Evolutionary conservation across 768 basidiomycete genomes (phyloP).

Genomic region (Pleurotus pulmonarius): DNA sequence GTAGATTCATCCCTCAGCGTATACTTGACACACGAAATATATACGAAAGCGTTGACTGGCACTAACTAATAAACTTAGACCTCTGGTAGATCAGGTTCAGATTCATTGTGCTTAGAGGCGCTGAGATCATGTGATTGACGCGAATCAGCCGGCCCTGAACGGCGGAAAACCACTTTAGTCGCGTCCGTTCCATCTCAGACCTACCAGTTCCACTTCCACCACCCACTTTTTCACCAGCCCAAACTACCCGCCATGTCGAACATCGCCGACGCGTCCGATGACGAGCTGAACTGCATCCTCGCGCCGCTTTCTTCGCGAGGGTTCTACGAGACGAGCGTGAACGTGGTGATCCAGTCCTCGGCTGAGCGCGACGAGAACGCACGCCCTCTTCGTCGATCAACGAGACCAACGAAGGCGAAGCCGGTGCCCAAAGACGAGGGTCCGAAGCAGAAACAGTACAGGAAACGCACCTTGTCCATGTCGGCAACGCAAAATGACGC

Average conservation of each 20-base stretch:
- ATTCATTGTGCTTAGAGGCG: no score
- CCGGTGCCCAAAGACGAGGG: not conserved
- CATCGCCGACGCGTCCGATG: not conserved
- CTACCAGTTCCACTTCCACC: not conserved
- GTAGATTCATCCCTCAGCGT: no score
- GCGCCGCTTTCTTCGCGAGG: not conserved
- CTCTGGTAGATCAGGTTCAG: no score
- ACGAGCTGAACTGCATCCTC: slow-evolving; percentile 7
- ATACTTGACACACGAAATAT: no score
- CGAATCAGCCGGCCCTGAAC: slow-evolving; percentile 9
- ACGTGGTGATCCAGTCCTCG: not conserved
- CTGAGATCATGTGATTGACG: not conserved
- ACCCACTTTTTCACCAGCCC: not conserved
- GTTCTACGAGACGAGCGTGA: not conserved
- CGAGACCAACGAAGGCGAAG: not conserved
- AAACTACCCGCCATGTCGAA: not conserved
- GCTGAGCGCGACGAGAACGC: not conserved
- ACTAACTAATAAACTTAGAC: no score
- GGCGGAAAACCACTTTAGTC: not conserved
- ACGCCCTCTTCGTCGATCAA: not conserved
- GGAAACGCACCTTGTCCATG: slow-evolving; percentile 5
- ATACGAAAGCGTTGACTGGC: no score
- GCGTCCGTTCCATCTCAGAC: not conserved
- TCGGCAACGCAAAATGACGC: not conserved
- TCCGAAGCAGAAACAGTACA: not conserved